Percentiles rank a stretch among this genome's conserved stretches.
Evolutionary conservation across 805 yeast genomes (phyloP).

Genomic region (Cyberlindnera mrakii): DNA sequence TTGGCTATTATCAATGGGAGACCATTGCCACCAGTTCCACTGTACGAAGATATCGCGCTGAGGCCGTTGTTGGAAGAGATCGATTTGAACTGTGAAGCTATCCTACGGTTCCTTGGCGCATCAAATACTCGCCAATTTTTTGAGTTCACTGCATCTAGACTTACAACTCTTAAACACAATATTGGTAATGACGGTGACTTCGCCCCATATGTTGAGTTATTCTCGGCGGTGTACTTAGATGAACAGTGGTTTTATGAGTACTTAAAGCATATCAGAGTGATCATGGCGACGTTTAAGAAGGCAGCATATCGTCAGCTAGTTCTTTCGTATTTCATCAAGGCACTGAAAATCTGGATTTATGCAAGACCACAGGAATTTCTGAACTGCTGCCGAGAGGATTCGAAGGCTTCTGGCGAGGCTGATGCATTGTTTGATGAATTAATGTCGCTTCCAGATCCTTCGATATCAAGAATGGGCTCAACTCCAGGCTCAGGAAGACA

Average conservation of each 20-base stretch:
- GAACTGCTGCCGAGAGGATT: conserved; percentile 17
- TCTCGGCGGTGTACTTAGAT: conserved; percentile 38
- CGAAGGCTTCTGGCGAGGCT: conserved; percentile 22
- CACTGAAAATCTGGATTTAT: conserved; percentile 43
- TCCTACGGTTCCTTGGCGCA: conserved; percentile 43
- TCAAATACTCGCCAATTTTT: conserved; percentile 41
- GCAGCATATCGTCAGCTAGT: conserved; percentile 41
- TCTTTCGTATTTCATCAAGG: conserved; percentile 39
- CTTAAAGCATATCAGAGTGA: conserved; percentile 32
- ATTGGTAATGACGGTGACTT: conserved; percentile 30
- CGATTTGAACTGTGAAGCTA: conserved; percentile 33
- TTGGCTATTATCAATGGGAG: conserved; percentile 26
- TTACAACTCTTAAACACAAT: conserved; percentile 29
- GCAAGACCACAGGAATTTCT: conserved; percentile 42
- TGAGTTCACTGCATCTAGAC: conserved; percentile 27
- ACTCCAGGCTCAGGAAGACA: conserved; percentile 12
- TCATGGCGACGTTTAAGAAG: conserved; percentile 33
- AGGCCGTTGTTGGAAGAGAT: conserved; percentile 26
- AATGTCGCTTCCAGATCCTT: conserved; percentile 23
- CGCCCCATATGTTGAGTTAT: conserved; percentile 39
- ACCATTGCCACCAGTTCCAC: conserved; percentile 9
- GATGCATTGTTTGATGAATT: conserved; percentile 33
- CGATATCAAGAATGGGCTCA: conserved; percentile 4
- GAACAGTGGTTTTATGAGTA: conserved; percentile 30
- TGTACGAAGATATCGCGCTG: conserved; percentile 17